Evolutionary conservation across 352 stramenopile genomes (phyloP).

Genomic region (Pythium sukuiense): DNA sequence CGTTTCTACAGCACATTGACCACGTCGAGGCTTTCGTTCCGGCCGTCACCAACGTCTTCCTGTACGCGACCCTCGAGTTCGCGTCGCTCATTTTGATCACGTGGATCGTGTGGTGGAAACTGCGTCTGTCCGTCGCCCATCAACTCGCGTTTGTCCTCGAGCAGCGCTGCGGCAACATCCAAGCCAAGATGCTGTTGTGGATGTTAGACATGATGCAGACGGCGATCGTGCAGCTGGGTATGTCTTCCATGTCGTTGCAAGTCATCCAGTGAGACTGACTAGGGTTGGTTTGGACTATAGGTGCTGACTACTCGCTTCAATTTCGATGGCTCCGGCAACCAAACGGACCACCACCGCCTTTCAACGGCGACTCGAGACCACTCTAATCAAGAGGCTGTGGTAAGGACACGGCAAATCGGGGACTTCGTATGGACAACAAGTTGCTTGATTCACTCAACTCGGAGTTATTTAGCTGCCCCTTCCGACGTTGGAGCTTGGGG

Average conservation of each 20-base stretch:
- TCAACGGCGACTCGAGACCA: too few relatives aligned
- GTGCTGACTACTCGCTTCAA: neutral
- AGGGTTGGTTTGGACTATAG: neutral
- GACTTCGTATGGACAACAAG: too few relatives aligned
- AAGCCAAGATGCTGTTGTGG: conserved; percentile 24
- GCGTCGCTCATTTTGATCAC: conserved; percentile 6
- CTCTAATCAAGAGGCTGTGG: too few relatives aligned
- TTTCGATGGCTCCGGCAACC: neutral
- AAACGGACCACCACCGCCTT: too few relatives aligned
- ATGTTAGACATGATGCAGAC: conserved; percentile 25
- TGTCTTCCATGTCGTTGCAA: neutral
- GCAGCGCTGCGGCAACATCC: conserved; percentile 10
- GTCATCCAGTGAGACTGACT: neutral
- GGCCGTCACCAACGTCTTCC: conserved; percentile 13
- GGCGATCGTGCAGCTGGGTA: conserved; percentile 12
- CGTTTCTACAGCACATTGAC: conserved; percentile 22
- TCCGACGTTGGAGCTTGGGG: neutral
- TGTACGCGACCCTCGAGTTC: conserved; percentile 17
- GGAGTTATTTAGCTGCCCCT: neutral
- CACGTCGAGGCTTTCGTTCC: conserved; percentile 4
- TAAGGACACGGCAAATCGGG: too few relatives aligned
- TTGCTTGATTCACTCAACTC: too few relatives aligned
- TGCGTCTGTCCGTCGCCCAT: conserved; percentile 18
- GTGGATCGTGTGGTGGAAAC: conserved; percentile 16
- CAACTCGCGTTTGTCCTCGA: conserved; percentile 25